Evolutionary conservation across 768 basidiomycete genomes (phyloP).

Genomic region (Strobilomyces echinocephalus): DNA sequence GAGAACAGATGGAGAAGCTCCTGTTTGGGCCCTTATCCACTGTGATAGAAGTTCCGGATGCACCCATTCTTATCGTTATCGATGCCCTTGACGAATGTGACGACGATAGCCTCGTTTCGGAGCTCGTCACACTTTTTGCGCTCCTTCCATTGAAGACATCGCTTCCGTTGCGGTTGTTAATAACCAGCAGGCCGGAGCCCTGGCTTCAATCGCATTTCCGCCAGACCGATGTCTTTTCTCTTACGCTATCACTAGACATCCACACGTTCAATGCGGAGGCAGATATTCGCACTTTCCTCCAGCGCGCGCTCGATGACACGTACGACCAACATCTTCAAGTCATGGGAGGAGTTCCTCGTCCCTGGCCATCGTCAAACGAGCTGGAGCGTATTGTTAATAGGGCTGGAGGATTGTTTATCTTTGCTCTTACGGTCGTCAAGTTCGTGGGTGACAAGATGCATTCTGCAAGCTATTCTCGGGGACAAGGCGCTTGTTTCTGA

Average conservation of each 20-base stretch:
- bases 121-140: conserved; percentile 21
- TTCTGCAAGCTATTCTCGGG: conserved; percentile 11
- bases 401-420: conserved; percentile 27
- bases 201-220: conserved; percentile 21
- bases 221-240: conserved; percentile 2
- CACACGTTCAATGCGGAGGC: conserved; percentile 22
- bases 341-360: conserved; percentile 17
- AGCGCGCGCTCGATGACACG: conserved; percentile 15
- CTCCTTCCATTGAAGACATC: conserved; percentile 9
- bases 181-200: conserved; percentile 23
- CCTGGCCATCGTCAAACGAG: conserved; percentile 23
- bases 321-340: conserved; percentile 12
- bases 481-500: neutral
- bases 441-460: conserved; percentile 21
- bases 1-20: conserved; percentile 27
- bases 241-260: conserved; percentile 16
- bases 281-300: conserved; percentile 22
- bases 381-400: conserved; percentile 17
- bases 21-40: conserved; percentile 18
- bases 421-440: conserved; percentile 26
- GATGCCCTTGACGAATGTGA: conserved; percentile 28
- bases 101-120: conserved; percentile 21
- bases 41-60: conserved; percentile 2
- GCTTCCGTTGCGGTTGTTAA: conserved; percentile 23
- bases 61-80: conserved; percentile 18